These are phyloP conservation scores for Rosellinia necatrix DNA, from an alignment of 2,329 filamentous ascomycete genomes.

Conservation along the genomic window DNA sequence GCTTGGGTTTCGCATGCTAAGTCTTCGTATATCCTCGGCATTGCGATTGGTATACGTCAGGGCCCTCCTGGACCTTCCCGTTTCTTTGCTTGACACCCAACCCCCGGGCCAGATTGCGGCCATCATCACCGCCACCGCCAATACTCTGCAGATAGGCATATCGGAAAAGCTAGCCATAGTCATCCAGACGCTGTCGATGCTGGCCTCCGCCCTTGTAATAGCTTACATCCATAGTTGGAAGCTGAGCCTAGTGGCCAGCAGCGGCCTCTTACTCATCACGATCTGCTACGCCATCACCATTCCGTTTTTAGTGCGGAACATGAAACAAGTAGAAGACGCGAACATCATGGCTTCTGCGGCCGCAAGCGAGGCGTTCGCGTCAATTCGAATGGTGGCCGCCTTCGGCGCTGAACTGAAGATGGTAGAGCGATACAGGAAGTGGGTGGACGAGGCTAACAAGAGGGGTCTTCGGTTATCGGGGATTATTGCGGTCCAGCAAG, in stretches of 20 bases:
- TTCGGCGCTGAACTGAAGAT: constrained; percentile 64
- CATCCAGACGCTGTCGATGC: constrained; percentile 58
- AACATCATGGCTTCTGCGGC: constrained; percentile 63
- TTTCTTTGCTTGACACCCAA: constrained; percentile 69
- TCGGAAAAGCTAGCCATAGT: constrained; percentile 65
- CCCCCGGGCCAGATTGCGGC: constrained; percentile 63
- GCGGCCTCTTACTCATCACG: constrained; percentile 60
- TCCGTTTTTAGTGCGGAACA: constrained; percentile 60
- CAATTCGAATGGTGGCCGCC: constrained; percentile 65
- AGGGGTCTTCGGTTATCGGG: constrained; percentile 36
- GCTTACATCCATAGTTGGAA: constrained; percentile 63
- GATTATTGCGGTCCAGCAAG: constrained; percentile 39
- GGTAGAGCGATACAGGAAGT: constrained; percentile 55
- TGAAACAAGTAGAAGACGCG: constrained; percentile 54
- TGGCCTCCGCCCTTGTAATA: constrained; percentile 58
- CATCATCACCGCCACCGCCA: constrained; percentile 67
- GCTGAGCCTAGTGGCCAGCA: constrained; percentile 62
- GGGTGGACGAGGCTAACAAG: constrained; percentile 56
- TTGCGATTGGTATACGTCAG: constrained; percentile 69
- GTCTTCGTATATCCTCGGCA: constrained; percentile 63
- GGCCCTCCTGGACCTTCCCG: constrained; percentile 65
- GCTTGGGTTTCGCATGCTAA: constrained; percentile 64
- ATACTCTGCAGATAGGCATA: constrained; percentile 65
- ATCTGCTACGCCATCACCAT: constrained; percentile 56
- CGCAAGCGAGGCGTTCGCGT: constrained; percentile 63